Percentiles rank a stretch among this genome's conserved stretches.
Conservation (phyloP, 176 grass and related monocot genomes). For the Ensete glaucum region DNA sequence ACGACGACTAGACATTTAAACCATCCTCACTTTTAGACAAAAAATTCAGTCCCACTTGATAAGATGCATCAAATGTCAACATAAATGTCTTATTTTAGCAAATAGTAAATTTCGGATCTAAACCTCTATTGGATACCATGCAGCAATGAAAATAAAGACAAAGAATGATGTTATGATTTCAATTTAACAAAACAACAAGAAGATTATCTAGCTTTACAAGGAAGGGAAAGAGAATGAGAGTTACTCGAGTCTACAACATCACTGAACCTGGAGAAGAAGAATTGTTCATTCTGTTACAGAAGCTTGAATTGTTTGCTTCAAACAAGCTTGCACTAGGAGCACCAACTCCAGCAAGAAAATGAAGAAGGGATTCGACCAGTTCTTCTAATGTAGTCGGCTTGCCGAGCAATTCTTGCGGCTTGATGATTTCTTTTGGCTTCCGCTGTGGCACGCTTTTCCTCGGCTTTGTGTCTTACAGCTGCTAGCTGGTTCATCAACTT, state of each 20-base stretch:
- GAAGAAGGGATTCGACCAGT: conserved; percentile 59
- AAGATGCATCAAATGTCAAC: too few species aligned
- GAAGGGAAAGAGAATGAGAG: not conserved
- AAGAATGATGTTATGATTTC: not conserved
- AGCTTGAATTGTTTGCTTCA: not conserved
- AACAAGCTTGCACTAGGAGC: conserved; percentile 23
- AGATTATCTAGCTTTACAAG: not conserved
- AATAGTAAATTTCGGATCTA: too few species aligned
- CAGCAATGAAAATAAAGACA: too few species aligned
- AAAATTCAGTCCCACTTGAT: too few species aligned
- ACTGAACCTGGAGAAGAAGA: not conserved
- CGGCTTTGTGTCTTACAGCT: conserved; percentile 51
- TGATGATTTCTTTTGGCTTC: conserved; percentile 47
- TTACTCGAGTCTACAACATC: not conserved
- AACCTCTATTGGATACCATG: too few species aligned
- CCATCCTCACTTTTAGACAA: too few species aligned
- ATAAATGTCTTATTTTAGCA: not conserved
- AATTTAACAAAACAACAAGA: conserved; percentile 2
- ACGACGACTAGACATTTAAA: too few species aligned
- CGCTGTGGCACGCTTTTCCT: conserved; percentile 46
- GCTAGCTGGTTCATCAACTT: conserved; percentile 70
- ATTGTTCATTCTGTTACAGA: not conserved
- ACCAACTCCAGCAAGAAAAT: conserved; percentile 72
- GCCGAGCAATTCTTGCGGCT: conserved; percentile 46
- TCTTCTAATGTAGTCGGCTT: conserved; percentile 77